phyloP scores from a whole-genome alignment of 75 land plant species.

The Cryptomeria japonica region DNA sequence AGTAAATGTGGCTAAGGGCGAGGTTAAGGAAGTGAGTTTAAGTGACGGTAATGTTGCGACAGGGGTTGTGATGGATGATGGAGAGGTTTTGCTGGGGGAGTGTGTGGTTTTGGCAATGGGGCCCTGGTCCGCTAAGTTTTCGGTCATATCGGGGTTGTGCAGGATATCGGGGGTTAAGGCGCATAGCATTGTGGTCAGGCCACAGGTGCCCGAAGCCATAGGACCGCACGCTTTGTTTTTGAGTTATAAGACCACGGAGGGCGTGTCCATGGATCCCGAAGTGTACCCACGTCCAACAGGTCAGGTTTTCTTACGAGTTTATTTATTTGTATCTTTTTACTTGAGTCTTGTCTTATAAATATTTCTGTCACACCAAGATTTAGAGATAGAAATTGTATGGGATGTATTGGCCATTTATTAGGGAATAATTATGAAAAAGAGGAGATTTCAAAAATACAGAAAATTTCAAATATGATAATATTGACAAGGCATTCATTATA shows the following conservation, averaged over 20 bases:
- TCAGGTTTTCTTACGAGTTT: neutral
- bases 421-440: too few species aligned
- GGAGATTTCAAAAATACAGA: too few species aligned
- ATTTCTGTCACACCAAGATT: too few species aligned
- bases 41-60: conserved; percentile 26
- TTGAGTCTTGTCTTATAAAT: too few species aligned
- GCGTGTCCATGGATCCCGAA: conserved; percentile 74
- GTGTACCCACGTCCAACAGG: conserved; percentile 89
- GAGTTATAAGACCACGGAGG: conserved; percentile 61
- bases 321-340: too few species aligned
- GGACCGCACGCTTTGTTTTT: conserved; percentile 83
- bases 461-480: too few species aligned
- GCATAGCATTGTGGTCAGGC: conserved; percentile 84
- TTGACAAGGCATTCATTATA: too few species aligned
- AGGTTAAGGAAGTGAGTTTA: conserved; percentile 48
- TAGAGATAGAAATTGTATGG: too few species aligned
- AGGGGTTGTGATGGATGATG: conserved; percentile 49
- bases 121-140: conserved; percentile 67
- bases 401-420: too few species aligned
- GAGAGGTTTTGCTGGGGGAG: conserved; percentile 45
- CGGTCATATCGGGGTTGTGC: conserved; percentile 49
- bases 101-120: conserved; percentile 83
- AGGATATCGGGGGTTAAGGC: conserved; percentile 74
- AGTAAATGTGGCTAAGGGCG: conserved; percentile 61
- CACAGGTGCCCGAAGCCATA: conserved; percentile 50